Percentiles rank a stretch among this genome's conserved stretches.
phyloP scores from a whole-genome alignment of 2,329 filamentous ascomycete species.

The Trichoderma sp. region DNA sequence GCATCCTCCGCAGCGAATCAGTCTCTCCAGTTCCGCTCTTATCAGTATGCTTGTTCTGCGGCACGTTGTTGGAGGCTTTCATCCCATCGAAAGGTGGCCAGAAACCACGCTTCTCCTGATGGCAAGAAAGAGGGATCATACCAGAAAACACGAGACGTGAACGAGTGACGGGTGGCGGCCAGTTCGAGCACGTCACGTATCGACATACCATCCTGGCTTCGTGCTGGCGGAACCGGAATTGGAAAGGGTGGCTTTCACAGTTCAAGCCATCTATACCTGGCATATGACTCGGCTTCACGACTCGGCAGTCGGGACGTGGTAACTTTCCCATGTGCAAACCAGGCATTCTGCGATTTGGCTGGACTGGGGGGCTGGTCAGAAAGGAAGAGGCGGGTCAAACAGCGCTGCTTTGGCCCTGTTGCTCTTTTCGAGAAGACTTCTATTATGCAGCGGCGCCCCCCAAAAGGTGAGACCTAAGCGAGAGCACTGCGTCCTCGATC shows the following conservation, averaged over 20 bases:
- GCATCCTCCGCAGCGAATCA: neutral
- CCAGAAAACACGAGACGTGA: neutral
- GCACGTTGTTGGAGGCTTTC: neutral
- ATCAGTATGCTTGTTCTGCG: neutral
- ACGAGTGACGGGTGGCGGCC: neutral
- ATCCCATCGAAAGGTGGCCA: neutral
- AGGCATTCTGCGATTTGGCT: neutral
- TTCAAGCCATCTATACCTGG: neutral
- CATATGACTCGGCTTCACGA: neutral
- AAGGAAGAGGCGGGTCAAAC: slow-evolving; percentile 8
- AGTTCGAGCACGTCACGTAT: neutral
- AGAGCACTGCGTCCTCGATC: neutral
- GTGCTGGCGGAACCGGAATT: neutral
- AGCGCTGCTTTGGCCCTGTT: slow-evolving; percentile 1
- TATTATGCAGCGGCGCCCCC: neutral
- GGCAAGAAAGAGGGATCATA: neutral
- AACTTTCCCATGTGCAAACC: neutral
- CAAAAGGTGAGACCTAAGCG: neutral
- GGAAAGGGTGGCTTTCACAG: neutral
- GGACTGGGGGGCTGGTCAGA: neutral
- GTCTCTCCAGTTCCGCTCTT: neutral
- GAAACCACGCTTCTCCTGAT: neutral
- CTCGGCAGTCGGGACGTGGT: neutral
- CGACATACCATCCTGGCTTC: neutral
- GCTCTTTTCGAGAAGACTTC: slow-evolving; percentile 2